Percentiles rank a stretch among this genome's conserved stretches.
These are phyloP conservation scores for Sclerotinia subarctica DNA, from an alignment of 2,329 filamentous ascomycete species.

Conservation along the genomic window DNA sequence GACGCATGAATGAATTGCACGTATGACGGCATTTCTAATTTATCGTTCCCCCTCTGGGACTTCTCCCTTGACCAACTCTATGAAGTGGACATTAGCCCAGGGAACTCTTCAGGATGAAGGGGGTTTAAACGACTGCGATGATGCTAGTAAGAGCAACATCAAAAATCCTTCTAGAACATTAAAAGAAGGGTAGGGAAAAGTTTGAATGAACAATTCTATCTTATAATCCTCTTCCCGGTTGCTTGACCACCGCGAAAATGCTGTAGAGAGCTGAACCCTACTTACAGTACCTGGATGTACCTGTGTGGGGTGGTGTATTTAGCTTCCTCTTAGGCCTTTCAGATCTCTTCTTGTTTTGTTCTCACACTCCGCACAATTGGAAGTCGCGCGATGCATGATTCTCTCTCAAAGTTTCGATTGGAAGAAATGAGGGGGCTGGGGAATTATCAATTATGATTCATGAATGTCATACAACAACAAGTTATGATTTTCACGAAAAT, in stretches of 20 bases:
- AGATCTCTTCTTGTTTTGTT: background rate
- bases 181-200: background rate
- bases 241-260: background rate
- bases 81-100: slow-evolving; percentile 11
- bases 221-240: background rate
- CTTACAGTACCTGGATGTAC: slow-evolving; percentile 10
- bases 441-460: slow-evolving; percentile 2
- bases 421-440: slow-evolving; percentile 18
- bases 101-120: slow-evolving; percentile 13
- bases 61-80: background rate
- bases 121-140: background rate
- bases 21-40: slow-evolving; percentile 29
- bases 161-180: slow-evolving; percentile 9
- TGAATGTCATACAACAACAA: background rate
- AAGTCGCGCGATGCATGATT: slow-evolving; percentile 3
- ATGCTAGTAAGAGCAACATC: slow-evolving; percentile 1
- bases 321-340: background rate
- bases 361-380: background rate
- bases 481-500: slow-evolving; percentile 6
- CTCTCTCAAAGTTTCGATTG: background rate
- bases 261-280: background rate
- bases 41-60: slow-evolving; percentile 17
- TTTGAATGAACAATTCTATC: slow-evolving; percentile 5
- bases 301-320: slow-evolving; percentile 12
- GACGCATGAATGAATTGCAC: slow-evolving; percentile 27